Evolutionary conservation across 1,139 yeast species (phyloP).

Genomic region (Ashbya aceris): DNA sequence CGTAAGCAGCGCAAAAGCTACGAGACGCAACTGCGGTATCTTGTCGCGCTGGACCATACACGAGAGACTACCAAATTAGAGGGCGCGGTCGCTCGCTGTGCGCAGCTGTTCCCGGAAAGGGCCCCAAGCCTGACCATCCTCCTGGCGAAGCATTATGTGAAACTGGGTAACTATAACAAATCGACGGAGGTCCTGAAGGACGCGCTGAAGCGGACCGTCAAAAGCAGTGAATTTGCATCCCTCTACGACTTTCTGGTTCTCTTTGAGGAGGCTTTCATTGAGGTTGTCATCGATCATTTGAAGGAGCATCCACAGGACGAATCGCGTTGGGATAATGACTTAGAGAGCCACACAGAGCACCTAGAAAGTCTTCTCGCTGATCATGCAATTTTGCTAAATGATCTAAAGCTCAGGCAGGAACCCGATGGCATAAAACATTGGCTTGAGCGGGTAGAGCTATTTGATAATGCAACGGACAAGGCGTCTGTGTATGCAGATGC

Average conservation of each 20-base stretch:
- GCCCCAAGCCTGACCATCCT: conserved; percentile 41
- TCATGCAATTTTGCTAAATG: conserved; percentile 52
- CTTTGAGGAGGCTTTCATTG: conserved; percentile 46
- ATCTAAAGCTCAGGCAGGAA: conserved; percentile 56
- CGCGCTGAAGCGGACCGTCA: conserved; percentile 34
- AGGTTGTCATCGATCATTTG: conserved; percentile 31
- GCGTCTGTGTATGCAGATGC: conserved; percentile 59
- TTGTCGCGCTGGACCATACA: conserved; percentile 35
- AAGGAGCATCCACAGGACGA: conserved; percentile 17
- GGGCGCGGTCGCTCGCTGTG: conserved; percentile 32
- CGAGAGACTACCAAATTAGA: conserved; percentile 27
- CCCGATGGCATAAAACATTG: conserved; percentile 57
- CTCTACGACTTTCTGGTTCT: conserved; percentile 59
- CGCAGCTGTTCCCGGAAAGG: conserved; percentile 53
- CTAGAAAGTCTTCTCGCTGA: conserved; percentile 50
- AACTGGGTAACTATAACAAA: conserved; percentile 31
- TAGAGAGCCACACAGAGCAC: conserved; percentile 39
- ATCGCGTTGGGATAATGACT: conserved; percentile 14
- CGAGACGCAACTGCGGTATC: conserved; percentile 35
- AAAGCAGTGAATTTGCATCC: conserved; percentile 54
- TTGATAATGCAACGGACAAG: conserved; percentile 34
- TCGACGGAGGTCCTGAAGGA: conserved; percentile 35
- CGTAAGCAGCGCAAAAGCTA: conserved; percentile 16
- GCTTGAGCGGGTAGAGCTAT: conserved; percentile 50
- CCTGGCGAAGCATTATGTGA: conserved; percentile 42